Conservation (phyloP, 2,329 filamentous ascomycete genomes). For the Coniosporium tulheliwenetii region DNA sequence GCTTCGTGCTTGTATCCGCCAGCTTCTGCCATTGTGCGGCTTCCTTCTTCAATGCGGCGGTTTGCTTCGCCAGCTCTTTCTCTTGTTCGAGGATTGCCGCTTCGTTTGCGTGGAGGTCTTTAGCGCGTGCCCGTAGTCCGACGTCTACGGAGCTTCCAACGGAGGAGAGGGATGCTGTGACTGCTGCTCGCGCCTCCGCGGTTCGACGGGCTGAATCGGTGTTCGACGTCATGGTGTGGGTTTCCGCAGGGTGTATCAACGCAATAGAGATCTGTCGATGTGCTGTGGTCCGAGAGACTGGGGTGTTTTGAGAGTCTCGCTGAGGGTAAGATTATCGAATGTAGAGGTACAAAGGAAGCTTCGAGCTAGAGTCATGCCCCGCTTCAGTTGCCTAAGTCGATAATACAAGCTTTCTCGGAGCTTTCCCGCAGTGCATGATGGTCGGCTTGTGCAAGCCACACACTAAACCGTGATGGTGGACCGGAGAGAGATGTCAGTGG, state of each 20-base stretch:
- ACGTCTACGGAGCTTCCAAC: constrained; percentile 56
- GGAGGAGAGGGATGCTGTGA: constrained; percentile 31
- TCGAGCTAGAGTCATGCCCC: too few relatives aligned
- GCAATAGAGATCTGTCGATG: too few relatives aligned
- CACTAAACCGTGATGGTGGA: too few relatives aligned
- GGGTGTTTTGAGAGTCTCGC: too few relatives aligned
- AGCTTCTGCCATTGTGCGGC: constrained; percentile 49
- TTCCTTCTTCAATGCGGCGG: constrained; percentile 43
- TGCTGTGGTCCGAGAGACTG: too few relatives aligned
- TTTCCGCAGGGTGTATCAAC: background rate
- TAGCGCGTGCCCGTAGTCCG: constrained; percentile 51
- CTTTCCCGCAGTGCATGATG: too few relatives aligned
- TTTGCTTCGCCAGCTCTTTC: constrained; percentile 37
- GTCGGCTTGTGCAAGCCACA: too few relatives aligned
- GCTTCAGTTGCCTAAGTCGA: too few relatives aligned
- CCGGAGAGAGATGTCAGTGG: too few relatives aligned
- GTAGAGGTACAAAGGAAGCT: too few relatives aligned
- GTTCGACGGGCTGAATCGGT: constrained; percentile 11
- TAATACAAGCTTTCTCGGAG: too few relatives aligned
- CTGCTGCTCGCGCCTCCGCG: constrained; percentile 34
- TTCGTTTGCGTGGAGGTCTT: constrained; percentile 54
- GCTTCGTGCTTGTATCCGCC: constrained; percentile 44
- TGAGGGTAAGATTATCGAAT: too few relatives aligned
- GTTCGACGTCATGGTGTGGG: background rate
- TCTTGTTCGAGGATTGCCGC: constrained; percentile 52